Percentiles rank a stretch among this genome's conserved stretches.
Evolutionary conservation across 2,329 filamentous ascomycete species (phyloP).

Genomic region (Teratosphaeria viscida): DNA sequence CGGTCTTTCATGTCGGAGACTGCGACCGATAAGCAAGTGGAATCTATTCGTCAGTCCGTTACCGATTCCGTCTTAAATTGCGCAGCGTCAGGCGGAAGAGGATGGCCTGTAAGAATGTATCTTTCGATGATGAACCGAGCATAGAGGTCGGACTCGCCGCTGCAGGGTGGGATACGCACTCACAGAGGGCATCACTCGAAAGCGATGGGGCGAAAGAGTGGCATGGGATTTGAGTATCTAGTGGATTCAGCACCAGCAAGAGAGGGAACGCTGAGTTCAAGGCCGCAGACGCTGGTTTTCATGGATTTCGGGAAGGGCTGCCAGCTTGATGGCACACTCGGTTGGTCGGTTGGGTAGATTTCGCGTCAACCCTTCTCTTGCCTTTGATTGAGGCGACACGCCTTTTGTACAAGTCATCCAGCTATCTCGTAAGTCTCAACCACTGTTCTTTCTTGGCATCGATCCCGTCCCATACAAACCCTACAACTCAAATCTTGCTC

Average conservation of each 20-base stretch:
- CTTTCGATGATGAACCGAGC: too few species aligned
- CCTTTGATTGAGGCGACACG: not conserved
- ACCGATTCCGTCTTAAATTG: too few species aligned
- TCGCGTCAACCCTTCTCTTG: not conserved
- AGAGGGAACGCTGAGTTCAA: not conserved
- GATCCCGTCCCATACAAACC: not conserved
- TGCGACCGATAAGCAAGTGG: too few species aligned
- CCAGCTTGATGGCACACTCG: too few species aligned
- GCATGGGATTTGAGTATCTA: not conserved
- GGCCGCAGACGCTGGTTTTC: not conserved
- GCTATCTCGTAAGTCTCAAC: not conserved
- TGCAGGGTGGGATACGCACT: not conserved
- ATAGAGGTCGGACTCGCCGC: not conserved
- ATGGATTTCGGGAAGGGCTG: too few species aligned
- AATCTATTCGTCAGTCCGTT: too few species aligned
- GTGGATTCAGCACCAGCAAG: not conserved
- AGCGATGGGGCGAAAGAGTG: not conserved
- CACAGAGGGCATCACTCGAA: not conserved
- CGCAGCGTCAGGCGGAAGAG: too few species aligned
- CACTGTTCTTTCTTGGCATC: not conserved
- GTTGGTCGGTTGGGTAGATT: too few species aligned
- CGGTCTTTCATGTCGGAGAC: too few species aligned
- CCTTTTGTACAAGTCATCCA: not conserved
- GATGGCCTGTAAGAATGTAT: too few species aligned
- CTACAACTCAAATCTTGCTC: slow-evolving; percentile 62